Base-by-base conservation (phyloP, 768 basidiomycete species). In the Russula olivacea region DNA sequence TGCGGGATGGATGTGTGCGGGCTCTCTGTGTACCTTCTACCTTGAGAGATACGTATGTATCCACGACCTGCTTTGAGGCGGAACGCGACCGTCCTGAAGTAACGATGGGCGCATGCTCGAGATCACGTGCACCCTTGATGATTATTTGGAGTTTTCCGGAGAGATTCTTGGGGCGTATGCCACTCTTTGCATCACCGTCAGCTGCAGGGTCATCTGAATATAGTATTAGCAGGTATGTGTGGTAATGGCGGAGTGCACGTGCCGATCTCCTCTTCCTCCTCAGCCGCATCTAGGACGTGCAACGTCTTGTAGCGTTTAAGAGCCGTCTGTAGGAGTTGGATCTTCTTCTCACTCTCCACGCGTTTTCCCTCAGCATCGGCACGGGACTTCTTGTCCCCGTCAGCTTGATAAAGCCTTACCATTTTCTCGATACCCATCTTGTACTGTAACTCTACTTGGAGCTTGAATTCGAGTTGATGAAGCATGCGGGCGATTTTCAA, bases 371-470 rank as follows among this genome's bases (percentile, higher is more conserved):
- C 93, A 2, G 95, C 93, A 73, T 98, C 96, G 14, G 84, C 86
- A 70, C 90, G 84, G 49, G 94, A 89, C 73, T 92, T 93, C 83
- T 96, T 96, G 79, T 99, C 97, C 58, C 95, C 96, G 71, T 99
- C 97, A 6, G 89, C 91, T 70, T 93, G 87, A 74, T 98, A 98
- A 36, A 98, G 81, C 75, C 91, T 95, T 41, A 88, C 91, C 97
- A 99, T 99, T 79, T 98, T 98, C 77, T 98, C 95, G 67, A 98
- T 97, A 47, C 97, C 97, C 73, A 88, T 83, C 80, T 95, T 96
- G 80, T 98, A 98, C 76, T 98, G 94, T 78, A 89, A 84, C 76
- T 99, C 97, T 67, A 99, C 93, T 74, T 96, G 92, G 59, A 98
- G 86, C 78, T 99, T 99, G 84, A 98, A 99, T 76, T 98, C 95